A percentile compares a stretch with the other conserved stretches of the same genome.
Evolutionary conservation across 495 filamentous ascomycete genomes (phyloP).

Genomic region (Xylaria sp.): DNA sequence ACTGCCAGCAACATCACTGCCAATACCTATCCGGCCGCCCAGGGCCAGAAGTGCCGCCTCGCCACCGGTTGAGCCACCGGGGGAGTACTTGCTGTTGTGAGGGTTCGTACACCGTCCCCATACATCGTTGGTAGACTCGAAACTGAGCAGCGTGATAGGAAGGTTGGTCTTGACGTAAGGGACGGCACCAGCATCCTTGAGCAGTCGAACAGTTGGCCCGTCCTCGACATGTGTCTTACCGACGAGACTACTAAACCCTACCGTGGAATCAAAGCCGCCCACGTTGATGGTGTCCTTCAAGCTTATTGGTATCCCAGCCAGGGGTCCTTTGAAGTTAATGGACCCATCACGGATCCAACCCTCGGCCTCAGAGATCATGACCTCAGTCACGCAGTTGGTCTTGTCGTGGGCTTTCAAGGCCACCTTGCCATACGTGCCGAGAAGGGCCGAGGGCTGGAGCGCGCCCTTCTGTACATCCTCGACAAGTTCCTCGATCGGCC

Average conservation of each 20-base stretch:
- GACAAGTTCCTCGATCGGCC: slow-evolving; percentile 80
- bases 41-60: slow-evolving; percentile 85
- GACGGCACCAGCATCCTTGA: slow-evolving; percentile 94
- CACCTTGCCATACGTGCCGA: slow-evolving; percentile 89
- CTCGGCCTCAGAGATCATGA: slow-evolving; percentile 82
- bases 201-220: slow-evolving; percentile 74
- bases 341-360: slow-evolving; percentile 66
- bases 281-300: slow-evolving; percentile 90
- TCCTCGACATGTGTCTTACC: slow-evolving; percentile 70
- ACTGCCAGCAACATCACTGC: slow-evolving; percentile 92
- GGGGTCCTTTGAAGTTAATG: slow-evolving; percentile 79
- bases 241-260: slow-evolving; percentile 79
- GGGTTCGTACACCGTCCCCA: slow-evolving; percentile 87
- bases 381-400: slow-evolving; percentile 92
- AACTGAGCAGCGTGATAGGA: slow-evolving; percentile 90
- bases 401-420: slow-evolving; percentile 83
- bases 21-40: slow-evolving; percentile 92
- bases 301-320: slow-evolving; percentile 89
- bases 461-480: slow-evolving; percentile 72
- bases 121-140: slow-evolving; percentile 91
- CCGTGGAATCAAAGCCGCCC: slow-evolving; percentile 83
- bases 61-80: slow-evolving; percentile 90
- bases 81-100: slow-evolving; percentile 81
- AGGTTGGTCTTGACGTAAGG: slow-evolving; percentile 96
- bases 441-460: slow-evolving; percentile 73